phyloP scores from a whole-genome alignment of 768 basidiomycete genomes.

The Auricularia sp. region DNA sequence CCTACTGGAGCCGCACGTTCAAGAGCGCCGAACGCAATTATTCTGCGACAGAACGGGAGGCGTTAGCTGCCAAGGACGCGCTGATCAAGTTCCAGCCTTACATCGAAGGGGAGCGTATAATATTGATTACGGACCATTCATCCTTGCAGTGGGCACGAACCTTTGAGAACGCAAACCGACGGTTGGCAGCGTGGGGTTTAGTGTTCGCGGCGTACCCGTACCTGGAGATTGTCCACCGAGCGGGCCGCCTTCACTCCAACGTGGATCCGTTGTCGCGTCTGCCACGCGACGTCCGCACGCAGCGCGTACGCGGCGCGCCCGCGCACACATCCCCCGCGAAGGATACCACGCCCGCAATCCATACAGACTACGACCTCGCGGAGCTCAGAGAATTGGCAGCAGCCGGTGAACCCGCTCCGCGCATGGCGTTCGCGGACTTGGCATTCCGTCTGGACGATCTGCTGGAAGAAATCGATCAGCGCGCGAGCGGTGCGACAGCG shows the following conservation, averaged over 20 bases:
- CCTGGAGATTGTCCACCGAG: constrained; percentile 9
- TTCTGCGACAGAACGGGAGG: constrained; percentile 12
- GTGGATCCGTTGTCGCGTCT: constrained; percentile 10
- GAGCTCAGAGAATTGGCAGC: background rate
- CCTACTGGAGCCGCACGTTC: constrained; percentile 12
- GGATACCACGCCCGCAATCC: background rate
- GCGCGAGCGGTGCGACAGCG: background rate
- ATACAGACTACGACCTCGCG: background rate
- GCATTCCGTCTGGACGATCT: background rate
- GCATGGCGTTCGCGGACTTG: background rate
- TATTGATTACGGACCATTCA: constrained; percentile 11
- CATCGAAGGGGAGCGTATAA: constrained; percentile 12
- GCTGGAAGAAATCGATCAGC: background rate
- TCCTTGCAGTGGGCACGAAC: constrained; percentile 10
- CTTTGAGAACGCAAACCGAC: constrained; percentile 10
- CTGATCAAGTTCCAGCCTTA: constrained; percentile 13
- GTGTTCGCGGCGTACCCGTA: constrained; percentile 9
- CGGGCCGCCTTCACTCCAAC: constrained; percentile 12
- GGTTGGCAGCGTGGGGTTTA: constrained; percentile 7
- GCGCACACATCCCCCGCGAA: constrained; percentile 1
- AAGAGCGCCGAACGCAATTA: constrained; percentile 12
- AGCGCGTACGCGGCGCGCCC: background rate
- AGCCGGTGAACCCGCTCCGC: background rate
- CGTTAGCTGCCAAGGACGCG: constrained; percentile 10
- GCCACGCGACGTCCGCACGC: background rate